A percentile compares a stretch with the other conserved stretches of the same genome.
phyloP scores from a whole-genome alignment of 2,329 filamentous ascomycete species.

The Grosmannia huntii region DNA sequence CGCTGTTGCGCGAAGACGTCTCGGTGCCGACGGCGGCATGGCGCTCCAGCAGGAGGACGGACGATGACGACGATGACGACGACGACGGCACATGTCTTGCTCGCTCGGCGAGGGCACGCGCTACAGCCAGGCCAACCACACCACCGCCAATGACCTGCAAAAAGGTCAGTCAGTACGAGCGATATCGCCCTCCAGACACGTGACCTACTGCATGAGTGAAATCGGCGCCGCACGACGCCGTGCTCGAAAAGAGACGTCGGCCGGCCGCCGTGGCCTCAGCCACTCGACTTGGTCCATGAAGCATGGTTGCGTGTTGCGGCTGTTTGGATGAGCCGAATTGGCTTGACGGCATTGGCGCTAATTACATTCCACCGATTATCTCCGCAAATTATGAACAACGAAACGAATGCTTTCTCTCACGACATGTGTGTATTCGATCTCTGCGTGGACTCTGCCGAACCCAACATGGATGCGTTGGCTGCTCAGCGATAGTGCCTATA shows the following conservation, averaged over 20 bases:
- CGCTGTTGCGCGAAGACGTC: slow-evolving; percentile 81
- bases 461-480: not conserved
- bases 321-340: not conserved
- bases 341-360: not conserved
- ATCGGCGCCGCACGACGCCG: slow-evolving; percentile 21
- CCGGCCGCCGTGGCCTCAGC: not conserved
- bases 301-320: not conserved
- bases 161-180: not conserved
- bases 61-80: slow-evolving; percentile 28
- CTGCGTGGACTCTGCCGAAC: not conserved
- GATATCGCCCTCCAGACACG: not conserved
- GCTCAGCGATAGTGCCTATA: not conserved
- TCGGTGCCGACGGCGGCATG: slow-evolving; percentile 67
- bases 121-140: slow-evolving; percentile 69
- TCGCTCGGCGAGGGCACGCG: slow-evolving; percentile 49
- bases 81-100: slow-evolving; percentile 18
- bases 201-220: slow-evolving; percentile 25
- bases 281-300: not conserved
- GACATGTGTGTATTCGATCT: not conserved
- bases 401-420: not conserved
- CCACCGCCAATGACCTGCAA: slow-evolving; percentile 43
- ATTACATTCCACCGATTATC: not conserved
- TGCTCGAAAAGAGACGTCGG: slow-evolving; percentile 22
- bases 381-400: not conserved
- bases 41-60: slow-evolving; percentile 70